Evolutionary conservation across 257 asterid genomes (phyloP), one percentile per base, ranked within the genome.

Genomic region (Mentha longifolia): DNA sequence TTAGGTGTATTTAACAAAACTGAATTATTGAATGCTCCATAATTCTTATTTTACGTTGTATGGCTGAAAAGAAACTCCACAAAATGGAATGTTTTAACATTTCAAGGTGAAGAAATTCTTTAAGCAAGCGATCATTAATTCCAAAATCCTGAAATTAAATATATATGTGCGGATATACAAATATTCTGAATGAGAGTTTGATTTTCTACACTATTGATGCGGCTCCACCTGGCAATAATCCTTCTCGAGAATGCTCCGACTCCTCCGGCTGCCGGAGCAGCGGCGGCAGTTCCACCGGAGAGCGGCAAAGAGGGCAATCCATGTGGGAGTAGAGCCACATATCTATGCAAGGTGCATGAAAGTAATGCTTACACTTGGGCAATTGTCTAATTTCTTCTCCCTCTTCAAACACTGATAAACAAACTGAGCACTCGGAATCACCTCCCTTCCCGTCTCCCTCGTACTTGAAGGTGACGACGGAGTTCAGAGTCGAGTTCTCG

Each of bases 271-370:
- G 70, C 3, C 30, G 67, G 28, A 30, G 68, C 28, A 41, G 42
- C 16, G 46, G 64, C 0, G 72, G 77, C 52, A 74, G 83, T 58
- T 76, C 88, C 55, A 86, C 91, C 7, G 84, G 81, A 5, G 92
- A 83, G 39, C 97, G 92, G 42, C 96, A 89, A 13, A 92, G 83
- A 0, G 96, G 97, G 63, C 96, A 92, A 28, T 86, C 88, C 68
- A 76, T 42, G 63, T 85, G 90, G 58, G 92, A 87, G 62, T 80
- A 75, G 5, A 92, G 86, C 97, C 96, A 89, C 94, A 81, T 86
- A 72, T 92, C 94, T 41, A 92, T 86, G 68, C 94, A 92, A 9
- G 90, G 73, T 57, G 93, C 89, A 72, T 88, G 98, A 67, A 89
- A 92, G 7, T 61, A 79, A 75, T 92, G 96, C 41, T 54, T 83